Evolutionary conservation across 331 rosid genomes (phyloP).

Genomic region (Spiraea crenata): DNA sequence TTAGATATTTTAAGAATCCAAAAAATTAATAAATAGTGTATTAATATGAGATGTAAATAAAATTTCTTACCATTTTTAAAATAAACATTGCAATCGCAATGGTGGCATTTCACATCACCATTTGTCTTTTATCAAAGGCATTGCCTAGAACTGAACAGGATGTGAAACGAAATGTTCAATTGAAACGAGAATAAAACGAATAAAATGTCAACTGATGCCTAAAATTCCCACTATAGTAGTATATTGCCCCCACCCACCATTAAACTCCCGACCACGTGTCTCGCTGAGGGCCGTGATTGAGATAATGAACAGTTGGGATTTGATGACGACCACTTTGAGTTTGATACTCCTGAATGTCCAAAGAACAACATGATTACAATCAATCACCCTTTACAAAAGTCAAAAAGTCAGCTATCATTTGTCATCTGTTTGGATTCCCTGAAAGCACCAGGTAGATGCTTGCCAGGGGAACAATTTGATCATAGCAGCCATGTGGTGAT

Average conservation of each 20-base stretch:
- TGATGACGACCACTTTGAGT: not conserved
- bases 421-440: conserved; percentile 34
- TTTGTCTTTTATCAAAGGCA: no score
- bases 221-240: conserved; percentile 4
- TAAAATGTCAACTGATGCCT: not conserved
- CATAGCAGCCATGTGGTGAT: conserved; percentile 26
- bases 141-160: no score
- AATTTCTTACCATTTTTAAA: no score
- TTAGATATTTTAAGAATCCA: no score
- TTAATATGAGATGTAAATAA: no score
- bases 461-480: conserved; percentile 47
- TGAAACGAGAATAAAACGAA: no score
- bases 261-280: conserved; percentile 4
- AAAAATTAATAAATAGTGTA: no score
- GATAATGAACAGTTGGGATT: conserved; percentile 3
- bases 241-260: not conserved
- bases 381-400: conserved; percentile 5
- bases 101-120: no score
- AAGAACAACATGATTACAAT: not conserved
- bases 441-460: conserved; percentile 37
- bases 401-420: conserved; percentile 36
- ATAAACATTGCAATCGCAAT: no score
- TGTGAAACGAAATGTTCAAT: not conserved
- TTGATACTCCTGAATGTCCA: conserved; percentile 10
- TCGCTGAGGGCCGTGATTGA: not conserved